A percentile compares a stretch with the other conserved stretches of the same genome.
Conservation (phyloP, 2,329 filamentous ascomycete genomes). For the Venturia effusa region DNA sequence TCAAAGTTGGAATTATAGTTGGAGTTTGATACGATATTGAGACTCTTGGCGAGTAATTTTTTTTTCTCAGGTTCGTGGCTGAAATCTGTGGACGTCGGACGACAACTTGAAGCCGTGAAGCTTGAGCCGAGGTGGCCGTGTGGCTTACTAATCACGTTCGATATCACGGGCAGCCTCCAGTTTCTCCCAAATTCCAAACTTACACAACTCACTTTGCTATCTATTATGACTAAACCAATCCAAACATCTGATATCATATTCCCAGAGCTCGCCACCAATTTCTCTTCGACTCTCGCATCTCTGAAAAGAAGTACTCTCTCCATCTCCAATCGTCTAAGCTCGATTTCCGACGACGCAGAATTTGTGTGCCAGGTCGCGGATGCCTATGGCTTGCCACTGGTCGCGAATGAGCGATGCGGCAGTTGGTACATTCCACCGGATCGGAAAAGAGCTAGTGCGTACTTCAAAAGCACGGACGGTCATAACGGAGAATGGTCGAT, state of each 20-base stretch:
- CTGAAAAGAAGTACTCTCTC: conserved; percentile 69
- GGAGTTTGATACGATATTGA: too few species aligned
- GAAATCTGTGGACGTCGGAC: too few species aligned
- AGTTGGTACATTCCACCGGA: conserved; percentile 78
- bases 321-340: conserved; percentile 69
- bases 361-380: conserved; percentile 58
- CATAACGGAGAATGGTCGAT: conserved; percentile 88
- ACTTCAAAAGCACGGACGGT: conserved; percentile 97
- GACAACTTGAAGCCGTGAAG: too few species aligned
- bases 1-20: too few species aligned
- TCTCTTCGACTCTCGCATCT: conserved; percentile 58
- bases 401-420: conserved; percentile 91
- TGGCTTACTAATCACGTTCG: not conserved
- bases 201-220: not conserved
- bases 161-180: not conserved
- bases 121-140: too few species aligned
- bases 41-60: too few species aligned
- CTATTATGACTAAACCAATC: not conserved
- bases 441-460: conserved; percentile 61
- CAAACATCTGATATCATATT: conserved; percentile 37
- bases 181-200: not conserved
- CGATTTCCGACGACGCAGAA: conserved; percentile 62
- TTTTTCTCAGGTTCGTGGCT: too few species aligned
- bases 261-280: conserved; percentile 46
- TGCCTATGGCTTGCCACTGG: conserved; percentile 53